These are phyloP conservation scores for Pseudogymnoascus sp. DNA, from an alignment of 2,329 filamentous ascomycete genomes.

Conservation along the genomic window DNA sequence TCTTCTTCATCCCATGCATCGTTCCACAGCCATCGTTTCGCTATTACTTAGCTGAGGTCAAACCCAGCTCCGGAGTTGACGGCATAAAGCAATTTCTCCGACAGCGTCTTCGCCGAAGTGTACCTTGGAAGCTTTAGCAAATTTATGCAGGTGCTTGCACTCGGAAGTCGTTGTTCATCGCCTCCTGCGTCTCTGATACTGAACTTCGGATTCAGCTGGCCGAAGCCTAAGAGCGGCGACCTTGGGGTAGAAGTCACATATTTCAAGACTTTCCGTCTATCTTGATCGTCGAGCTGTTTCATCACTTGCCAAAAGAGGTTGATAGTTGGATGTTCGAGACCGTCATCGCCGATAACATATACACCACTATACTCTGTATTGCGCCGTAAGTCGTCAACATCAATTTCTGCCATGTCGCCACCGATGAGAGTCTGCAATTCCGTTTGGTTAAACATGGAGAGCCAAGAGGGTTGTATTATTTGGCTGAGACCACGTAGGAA, in stretches of 20 bases:
- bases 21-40: not conserved
- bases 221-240: constrained; percentile 82
- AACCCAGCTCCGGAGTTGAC: constrained; percentile 87
- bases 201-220: constrained; percentile 75
- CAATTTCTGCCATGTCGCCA: constrained; percentile 76
- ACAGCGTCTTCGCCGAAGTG: constrained; percentile 52
- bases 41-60: constrained; percentile 55
- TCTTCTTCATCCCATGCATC: not conserved
- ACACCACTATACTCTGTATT: constrained; percentile 84
- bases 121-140: constrained; percentile 87
- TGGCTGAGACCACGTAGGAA: constrained; percentile 79
- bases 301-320: constrained; percentile 89
- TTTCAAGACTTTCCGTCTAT: constrained; percentile 80
- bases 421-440: constrained; percentile 91
- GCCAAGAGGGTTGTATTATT: constrained; percentile 87
- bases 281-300: constrained; percentile 62
- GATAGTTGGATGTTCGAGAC: constrained; percentile 75
- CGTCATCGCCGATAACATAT: constrained; percentile 84
- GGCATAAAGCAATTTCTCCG: constrained; percentile 79
- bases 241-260: constrained; percentile 92
- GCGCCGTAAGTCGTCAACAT: constrained; percentile 73
- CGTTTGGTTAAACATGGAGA: constrained; percentile 96
- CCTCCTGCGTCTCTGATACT: constrained; percentile 77
- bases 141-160: constrained; percentile 94
- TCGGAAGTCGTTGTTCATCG: constrained; percentile 73